Percentiles rank a stretch among this genome's conserved stretches.
These are phyloP conservation scores for Trichoderma reesei DNA, from an alignment of 495 filamentous ascomycete species.

Conservation along the genomic window DNA sequence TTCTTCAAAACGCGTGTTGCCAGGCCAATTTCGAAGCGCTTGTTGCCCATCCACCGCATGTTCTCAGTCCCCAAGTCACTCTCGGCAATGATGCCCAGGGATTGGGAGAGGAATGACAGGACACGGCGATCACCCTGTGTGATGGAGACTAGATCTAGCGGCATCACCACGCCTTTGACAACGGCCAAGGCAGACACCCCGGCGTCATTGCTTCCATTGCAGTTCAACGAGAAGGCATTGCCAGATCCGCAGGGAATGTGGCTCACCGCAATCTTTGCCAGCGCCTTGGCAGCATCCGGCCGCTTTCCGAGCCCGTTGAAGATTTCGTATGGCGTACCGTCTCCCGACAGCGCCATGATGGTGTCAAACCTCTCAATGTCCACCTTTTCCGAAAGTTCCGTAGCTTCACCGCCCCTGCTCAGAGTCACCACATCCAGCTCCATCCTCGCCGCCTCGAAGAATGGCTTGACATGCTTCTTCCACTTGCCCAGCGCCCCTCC, in stretches of 20 bases:
- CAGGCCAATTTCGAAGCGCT: conserved; percentile 78
- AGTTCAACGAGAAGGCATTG: conserved; percentile 87
- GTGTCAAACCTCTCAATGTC: conserved; percentile 74
- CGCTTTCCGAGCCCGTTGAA: conserved; percentile 85
- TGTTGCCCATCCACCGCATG: conserved; percentile 81
- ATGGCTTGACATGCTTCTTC: conserved; percentile 62
- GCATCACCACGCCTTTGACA: conserved; percentile 73
- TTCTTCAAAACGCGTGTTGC: conserved; percentile 59
- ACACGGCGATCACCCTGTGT: conserved; percentile 65
- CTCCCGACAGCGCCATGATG: conserved; percentile 81
- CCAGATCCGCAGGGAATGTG: conserved; percentile 87
- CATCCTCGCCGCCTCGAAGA: conserved; percentile 77
- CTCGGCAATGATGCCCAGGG: conserved; percentile 84
- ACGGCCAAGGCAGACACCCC: conserved; percentile 69
- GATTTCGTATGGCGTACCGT: conserved; percentile 85
- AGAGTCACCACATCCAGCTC: conserved; percentile 68
- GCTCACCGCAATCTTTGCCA: conserved; percentile 73
- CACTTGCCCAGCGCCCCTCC: conserved; percentile 68
- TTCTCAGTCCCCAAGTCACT: conserved; percentile 81
- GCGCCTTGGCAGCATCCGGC: conserved; percentile 59
- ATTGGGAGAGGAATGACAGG: conserved; percentile 84
- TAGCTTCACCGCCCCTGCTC: conserved; percentile 62
- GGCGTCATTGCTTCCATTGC: conserved; percentile 70
- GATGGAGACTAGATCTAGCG: conserved; percentile 77
- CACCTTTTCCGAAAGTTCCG: conserved; percentile 67